Evolutionary conservation across 1,139 yeast species (phyloP), one percentile per base, ranked within the genome.

Genomic region (Yamadazyma conglobata): DNA sequence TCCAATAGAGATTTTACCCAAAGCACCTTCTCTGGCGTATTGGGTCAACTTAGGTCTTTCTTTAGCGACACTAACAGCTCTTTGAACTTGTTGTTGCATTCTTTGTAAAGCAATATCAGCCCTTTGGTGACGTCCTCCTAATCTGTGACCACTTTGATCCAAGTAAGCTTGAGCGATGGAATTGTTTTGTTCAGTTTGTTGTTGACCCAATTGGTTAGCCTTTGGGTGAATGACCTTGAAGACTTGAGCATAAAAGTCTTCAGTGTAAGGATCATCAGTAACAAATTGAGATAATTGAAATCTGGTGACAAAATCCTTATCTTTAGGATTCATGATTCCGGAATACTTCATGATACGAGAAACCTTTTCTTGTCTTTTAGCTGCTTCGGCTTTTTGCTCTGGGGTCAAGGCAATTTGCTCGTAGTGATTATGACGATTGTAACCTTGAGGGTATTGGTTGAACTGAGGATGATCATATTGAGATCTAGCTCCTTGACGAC

Each of bases 81-180:
- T 85, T 54, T 89, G 95, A 35, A 93, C 96, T 62, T 91, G 97
- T 53, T 89, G 96, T 64, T 91, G 97, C 96, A 91, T 89, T 70
- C 96, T 80, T 62, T 86, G 96, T 49, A 89, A 71, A 1, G 96
- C 96, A 45, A 89, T 83, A 56, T 87, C 96, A n/a, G 93, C 91
- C 52, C 95, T 72, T 63, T 85, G 80, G 48, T 77, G 74, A 54
- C 95, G 79, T 29, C 95, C 93, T 41, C 95, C 93, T 37, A 85
- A 67, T 60, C 93, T 78, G 54, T 87, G 95, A 28, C 96, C 95
- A 43, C 94, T 83, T 58, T 87, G 95, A 50, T 86, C 94, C 56
- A 91, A 68, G 52, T 93, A 89, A n/a, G 95, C 94, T 54, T 86
- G 88, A 10, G 96, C 96, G 65, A 89, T 83, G 15, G 87, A 78